Base-by-base conservation (phyloP, 2,329 filamentous ascomycete genomes). In the Fonsecaea monophora region DNA sequence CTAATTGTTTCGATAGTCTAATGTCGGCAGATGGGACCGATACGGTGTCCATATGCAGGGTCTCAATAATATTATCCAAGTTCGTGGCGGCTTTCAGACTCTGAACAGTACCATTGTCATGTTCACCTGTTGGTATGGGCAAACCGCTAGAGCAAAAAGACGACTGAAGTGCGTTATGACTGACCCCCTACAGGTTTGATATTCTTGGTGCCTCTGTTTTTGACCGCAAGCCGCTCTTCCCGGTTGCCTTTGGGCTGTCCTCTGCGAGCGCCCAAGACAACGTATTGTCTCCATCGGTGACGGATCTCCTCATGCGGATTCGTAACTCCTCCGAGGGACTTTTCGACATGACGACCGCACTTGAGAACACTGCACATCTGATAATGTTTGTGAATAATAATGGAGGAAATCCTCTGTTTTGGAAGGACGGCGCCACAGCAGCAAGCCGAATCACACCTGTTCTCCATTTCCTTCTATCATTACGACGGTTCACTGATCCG, bases 41-140 rank as follows among this genome's bases (percentile, higher is more conserved):
- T 74, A 68, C 67, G 61, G 37, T 4, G 61, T 71, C 34, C 73
- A 75, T 59, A 71, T 73, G 30, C 53, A 55, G 3, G 73, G 73
- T 37, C 65, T 75, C 15, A 56, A 67, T 18, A 60, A 58, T 6
- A 70, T 75, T 2, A 53, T 72, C 18, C 63, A 65, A 12, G 48
- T 73, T 4, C 64, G 73, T 34, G 72, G 70, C 10, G 71, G 70
- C 18, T 68, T 71, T 32, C 53, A 66, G 8, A 60, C 57, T 32
- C 68, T 73, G 12, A 48, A 48, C 8, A 42, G 37, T 10, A 55
- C 25, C 10, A 35, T 53, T 12, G 40, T 54, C 15, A 53, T 62
- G 53, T 62, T 68, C 57, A 37, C 53, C 15, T 64, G 21, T 32
- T 68, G 66, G 62, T 58, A 53, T 32, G 34, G 32, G 18, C 40